A percentile compares a stretch with the other conserved stretches of the same genome.
Evolutionary conservation across 768 basidiomycete genomes (phyloP).

Genomic region (Mycena capillaripes): DNA sequence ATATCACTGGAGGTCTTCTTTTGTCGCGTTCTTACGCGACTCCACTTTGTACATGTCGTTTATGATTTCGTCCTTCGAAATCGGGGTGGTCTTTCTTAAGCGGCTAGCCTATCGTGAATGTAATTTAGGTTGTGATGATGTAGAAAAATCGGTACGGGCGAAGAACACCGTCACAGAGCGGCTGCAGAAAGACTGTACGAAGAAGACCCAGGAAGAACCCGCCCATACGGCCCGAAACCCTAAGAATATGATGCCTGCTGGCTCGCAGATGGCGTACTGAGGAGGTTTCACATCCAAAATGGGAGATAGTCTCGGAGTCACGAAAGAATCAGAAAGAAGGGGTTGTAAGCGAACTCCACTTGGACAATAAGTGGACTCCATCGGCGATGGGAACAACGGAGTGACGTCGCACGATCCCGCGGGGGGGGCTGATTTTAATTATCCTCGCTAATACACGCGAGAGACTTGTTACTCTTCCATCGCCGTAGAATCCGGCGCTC

Average conservation of each 20-base stretch:
- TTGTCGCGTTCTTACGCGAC: too few species aligned
- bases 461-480: slow-evolving; percentile 57
- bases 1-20: too few species aligned
- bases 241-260: background rate
- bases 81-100: too few species aligned
- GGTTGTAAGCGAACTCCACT: slow-evolving; percentile 12
- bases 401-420: background rate
- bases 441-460: slow-evolving; percentile 20
- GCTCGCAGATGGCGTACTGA: background rate
- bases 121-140: too few species aligned
- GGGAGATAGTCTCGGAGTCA: background rate
- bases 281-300: background rate
- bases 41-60: background rate
- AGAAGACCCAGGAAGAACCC: too few species aligned
- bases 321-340: background rate
- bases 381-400: background rate
- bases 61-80: background rate
- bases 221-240: background rate
- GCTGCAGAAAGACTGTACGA: too few species aligned
- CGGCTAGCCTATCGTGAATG: too few species aligned
- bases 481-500: slow-evolving; percentile 31
- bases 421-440: slow-evolving; percentile 15
- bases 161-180: too few species aligned
- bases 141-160: too few species aligned
- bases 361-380: background rate